Conservation (phyloP, 2,329 filamentous ascomycete species). For the Alternaria hordeiaustralica region DNA sequence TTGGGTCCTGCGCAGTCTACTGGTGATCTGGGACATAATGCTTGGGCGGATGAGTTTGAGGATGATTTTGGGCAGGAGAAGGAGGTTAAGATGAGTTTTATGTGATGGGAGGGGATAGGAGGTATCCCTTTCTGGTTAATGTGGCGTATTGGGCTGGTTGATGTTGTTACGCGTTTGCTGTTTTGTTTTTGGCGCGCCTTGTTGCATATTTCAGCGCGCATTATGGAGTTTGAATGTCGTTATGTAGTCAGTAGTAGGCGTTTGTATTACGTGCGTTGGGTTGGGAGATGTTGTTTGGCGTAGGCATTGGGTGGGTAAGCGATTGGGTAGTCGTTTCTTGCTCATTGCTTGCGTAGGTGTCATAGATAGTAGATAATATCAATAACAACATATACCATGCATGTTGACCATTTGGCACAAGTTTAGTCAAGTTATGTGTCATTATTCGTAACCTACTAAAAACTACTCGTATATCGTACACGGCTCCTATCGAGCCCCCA, state of each 20-base stretch:
- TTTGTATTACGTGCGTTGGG: not conserved
- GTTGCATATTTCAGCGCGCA: slow-evolving; percentile 2
- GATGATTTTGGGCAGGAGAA: slow-evolving; percentile 55
- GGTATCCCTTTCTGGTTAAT: not conserved
- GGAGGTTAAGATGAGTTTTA: slow-evolving; percentile 58
- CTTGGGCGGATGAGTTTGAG: slow-evolving; percentile 57
- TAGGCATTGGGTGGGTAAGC: not conserved
- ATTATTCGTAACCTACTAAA: not conserved
- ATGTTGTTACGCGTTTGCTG: not conserved
- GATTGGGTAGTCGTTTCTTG: not conserved
- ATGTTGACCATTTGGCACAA: not conserved
- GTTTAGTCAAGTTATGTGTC: not conserved
- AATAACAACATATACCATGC: not conserved
- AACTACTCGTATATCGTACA: not conserved
- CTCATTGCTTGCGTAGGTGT: not conserved
- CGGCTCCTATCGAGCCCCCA: not conserved
- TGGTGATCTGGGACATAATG: slow-evolving; percentile 49
- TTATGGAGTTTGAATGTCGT: not conserved
- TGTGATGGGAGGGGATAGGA: slow-evolving; percentile 17
- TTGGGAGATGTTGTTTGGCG: not conserved
- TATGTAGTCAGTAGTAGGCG: not conserved
- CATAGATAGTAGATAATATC: not conserved
- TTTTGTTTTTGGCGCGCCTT: not conserved
- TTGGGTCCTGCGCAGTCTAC: not conserved
- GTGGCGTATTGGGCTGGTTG: not conserved